phyloP scores from a whole-genome alignment of 306 rosid species.

The Malus fusca region DNA sequence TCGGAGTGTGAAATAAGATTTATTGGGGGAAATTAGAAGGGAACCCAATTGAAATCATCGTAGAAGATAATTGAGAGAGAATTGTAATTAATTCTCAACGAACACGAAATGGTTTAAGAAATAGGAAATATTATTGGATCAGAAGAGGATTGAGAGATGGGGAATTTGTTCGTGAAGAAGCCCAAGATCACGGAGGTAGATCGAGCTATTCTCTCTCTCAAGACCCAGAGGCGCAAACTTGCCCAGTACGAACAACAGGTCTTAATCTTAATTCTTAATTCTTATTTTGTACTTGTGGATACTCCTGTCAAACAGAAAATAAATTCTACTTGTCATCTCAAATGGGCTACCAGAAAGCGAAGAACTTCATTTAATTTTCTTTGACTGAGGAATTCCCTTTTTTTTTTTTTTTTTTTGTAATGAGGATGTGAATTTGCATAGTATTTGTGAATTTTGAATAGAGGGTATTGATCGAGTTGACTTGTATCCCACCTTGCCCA shows the following conservation, averaged over 20 bases:
- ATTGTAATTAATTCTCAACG: no score
- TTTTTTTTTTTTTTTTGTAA: neutral
- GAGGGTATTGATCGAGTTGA: neutral
- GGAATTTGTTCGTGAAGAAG: constrained; percentile 85
- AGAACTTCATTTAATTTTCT: neutral
- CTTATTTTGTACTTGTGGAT: neutral
- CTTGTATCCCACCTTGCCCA: constrained; percentile 18
- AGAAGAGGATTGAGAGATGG: constrained; percentile 36
- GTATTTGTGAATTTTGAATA: neutral
- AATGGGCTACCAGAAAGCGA: neutral
- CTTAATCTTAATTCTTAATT: neutral
- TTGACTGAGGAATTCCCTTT: no score
- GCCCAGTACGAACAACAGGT: constrained; percentile 95
- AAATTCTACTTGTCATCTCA: neutral
- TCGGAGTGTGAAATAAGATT: no score
- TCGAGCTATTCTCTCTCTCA: constrained; percentile 89
- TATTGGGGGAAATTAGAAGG: no score
- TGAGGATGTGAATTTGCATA: neutral
- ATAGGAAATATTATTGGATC: no score
- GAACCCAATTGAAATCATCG: no score
- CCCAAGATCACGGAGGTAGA: constrained; percentile 94
- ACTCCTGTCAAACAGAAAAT: neutral
- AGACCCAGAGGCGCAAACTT: constrained; percentile 93
- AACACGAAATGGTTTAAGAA: no score
- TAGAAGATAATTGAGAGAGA: no score